Evolutionary conservation across 2,329 filamentous ascomycete species (phyloP).

Genomic region (Geosmithia flava): DNA sequence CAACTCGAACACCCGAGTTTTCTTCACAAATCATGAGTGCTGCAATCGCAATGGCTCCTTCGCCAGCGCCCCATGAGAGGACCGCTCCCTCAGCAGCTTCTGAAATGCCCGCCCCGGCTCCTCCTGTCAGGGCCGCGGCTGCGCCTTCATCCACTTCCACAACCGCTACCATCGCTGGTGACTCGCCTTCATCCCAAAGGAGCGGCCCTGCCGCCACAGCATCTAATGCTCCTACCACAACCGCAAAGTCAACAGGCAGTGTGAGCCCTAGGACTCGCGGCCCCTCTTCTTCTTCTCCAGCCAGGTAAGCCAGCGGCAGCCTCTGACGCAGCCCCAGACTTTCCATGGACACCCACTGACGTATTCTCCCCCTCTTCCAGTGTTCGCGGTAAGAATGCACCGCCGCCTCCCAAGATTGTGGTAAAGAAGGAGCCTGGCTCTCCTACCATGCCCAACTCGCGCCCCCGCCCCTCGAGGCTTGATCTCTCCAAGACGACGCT

Average conservation of each 20-base stretch:
- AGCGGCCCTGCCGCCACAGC: conserved; percentile 13
- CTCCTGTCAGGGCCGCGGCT: conserved; percentile 14
- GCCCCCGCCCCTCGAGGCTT: conserved; percentile 64
- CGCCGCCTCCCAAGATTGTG: conserved; percentile 57
- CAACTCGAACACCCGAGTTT: neutral
- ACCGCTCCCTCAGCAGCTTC: conserved; percentile 44
- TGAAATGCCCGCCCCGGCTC: conserved; percentile 28
- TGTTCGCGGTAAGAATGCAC: conserved; percentile 38
- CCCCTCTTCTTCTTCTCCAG: conserved; percentile 37
- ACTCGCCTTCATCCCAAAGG: conserved; percentile 33
- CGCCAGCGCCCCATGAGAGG: conserved; percentile 54
- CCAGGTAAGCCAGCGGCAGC: conserved; percentile 28
- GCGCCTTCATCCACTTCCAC: conserved; percentile 9
- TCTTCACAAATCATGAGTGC: conserved; percentile 43
- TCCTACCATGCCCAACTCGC: conserved; percentile 61
- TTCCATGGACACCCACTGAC: conserved; percentile 1
- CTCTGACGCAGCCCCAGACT: conserved; percentile 3
- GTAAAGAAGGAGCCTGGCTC: conserved; percentile 96
- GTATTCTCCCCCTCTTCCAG: neutral
- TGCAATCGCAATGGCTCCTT: conserved; percentile 56
- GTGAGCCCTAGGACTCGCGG: conserved; percentile 37
- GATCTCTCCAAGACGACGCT: conserved; percentile 58
- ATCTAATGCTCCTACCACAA: conserved; percentile 11
- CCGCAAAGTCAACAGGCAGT: conserved; percentile 36
- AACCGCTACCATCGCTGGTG: conserved; percentile 15